phyloP scores from a whole-genome alignment of 495 filamentous ascomycete genomes.

The Patellaria atrata region DNA sequence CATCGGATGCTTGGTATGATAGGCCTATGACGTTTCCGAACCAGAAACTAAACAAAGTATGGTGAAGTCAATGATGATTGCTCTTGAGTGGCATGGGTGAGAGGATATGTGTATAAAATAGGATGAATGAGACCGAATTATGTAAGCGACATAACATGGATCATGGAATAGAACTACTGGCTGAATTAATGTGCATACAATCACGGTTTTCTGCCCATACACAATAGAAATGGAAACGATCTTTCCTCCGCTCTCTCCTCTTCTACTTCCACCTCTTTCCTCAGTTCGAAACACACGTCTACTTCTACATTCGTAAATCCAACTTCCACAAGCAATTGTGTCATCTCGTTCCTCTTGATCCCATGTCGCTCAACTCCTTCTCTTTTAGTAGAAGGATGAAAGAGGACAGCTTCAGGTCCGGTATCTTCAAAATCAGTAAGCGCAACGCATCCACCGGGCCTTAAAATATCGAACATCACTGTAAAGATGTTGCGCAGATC shows the following conservation, averaged over 20 bases:
- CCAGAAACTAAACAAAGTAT: too few species aligned
- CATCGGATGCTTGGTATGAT: too few species aligned
- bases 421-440: constrained; percentile 46
- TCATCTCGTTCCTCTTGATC: constrained; percentile 29
- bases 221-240: constrained; percentile 40
- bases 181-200: too few species aligned
- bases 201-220: constrained; percentile 25
- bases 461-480: constrained; percentile 30
- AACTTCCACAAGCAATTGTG: constrained; percentile 27
- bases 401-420: constrained; percentile 35
- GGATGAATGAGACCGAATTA: too few species aligned
- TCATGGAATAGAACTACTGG: too few species aligned
- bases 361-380: constrained; percentile 41
- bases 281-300: constrained; percentile 30
- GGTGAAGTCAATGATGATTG: too few species aligned
- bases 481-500: constrained; percentile 28
- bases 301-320: constrained; percentile 36
- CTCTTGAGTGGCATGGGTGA: too few species aligned
- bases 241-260: constrained; percentile 22
- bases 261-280: constrained; percentile 33
- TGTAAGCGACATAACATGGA: too few species aligned
- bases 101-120: too few species aligned
- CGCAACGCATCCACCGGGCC: constrained; percentile 31
- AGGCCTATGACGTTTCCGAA: too few species aligned
- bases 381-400: constrained; percentile 37